A percentile compares a stretch with the other conserved stretches of the same genome.
Conservation (phyloP, 2,329 filamentous ascomycete species). For the Neofusicoccum ribis region DNA sequence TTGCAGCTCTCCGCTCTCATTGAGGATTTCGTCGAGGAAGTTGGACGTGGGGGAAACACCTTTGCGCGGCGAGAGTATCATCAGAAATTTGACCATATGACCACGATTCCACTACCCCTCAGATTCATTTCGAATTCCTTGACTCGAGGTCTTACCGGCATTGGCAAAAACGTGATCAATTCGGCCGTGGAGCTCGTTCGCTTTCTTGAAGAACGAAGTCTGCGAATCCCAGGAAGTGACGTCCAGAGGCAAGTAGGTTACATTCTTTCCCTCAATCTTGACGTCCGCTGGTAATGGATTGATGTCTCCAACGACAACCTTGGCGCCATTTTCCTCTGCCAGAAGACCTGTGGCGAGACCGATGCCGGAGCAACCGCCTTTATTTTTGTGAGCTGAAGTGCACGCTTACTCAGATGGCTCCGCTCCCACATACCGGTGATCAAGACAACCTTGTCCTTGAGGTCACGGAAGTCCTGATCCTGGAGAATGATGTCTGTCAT, state of each 20-base stretch:
- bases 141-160: slow-evolving; percentile 25
- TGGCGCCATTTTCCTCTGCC: slow-evolving; percentile 55
- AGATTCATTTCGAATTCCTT: not conserved
- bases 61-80: not conserved
- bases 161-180: slow-evolving; percentile 50
- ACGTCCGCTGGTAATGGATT: slow-evolving; percentile 39
- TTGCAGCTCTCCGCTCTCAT: slow-evolving; percentile 32
- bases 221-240: slow-evolving; percentile 52
- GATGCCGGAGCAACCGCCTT: slow-evolving; percentile 61
- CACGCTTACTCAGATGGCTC: too few relatives aligned
- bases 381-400: too few relatives aligned
- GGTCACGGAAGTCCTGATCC: slow-evolving; percentile 43
- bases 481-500: slow-evolving; percentile 49
- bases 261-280: slow-evolving; percentile 24
- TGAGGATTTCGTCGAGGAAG: slow-evolving; percentile 31
- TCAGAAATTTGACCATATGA: too few relatives aligned
- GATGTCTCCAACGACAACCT: slow-evolving; percentile 58
- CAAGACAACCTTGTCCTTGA: slow-evolving; percentile 54
- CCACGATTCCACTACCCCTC: too few relatives aligned
- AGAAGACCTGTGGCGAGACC: slow-evolving; percentile 57
- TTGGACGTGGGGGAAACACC: slow-evolving; percentile 24
- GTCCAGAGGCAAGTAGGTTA: slow-evolving; percentile 30
- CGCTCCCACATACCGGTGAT: slow-evolving; percentile 48
- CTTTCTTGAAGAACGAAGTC: slow-evolving; percentile 51
- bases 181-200: slow-evolving; percentile 43